Base-by-base conservation (phyloP, 768 basidiomycete genomes). In the Suillus bovinus region DNA sequence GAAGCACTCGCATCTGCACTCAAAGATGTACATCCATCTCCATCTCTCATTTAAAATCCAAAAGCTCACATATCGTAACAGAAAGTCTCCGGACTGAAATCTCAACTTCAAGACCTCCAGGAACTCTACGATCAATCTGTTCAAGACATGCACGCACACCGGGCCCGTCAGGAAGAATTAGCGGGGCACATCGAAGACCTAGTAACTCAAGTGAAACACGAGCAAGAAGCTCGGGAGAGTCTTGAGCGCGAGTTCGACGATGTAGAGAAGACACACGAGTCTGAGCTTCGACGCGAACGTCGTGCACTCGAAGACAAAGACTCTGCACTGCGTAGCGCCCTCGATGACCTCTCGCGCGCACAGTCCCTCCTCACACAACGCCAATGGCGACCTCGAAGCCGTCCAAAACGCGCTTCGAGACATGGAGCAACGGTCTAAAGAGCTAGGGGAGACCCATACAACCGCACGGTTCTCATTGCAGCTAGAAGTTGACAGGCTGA, bases 391-490 rank as follows among this genome's bases (percentile, higher is more conserved):
- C 69, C 76, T 98, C 14, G 78, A 79, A 1, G 82, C 85, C 0
- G 84, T 97, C 3, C 91, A 97, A 69, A 74, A 74, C 8, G 88
- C 88, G 0, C 77, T 97, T n/a, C 83, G 86, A 65, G 74, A 79
- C 1, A 74, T 91, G 53, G 94, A 97, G 70, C 78, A 81, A 33
- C 93, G 95, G 73, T 86, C 87, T 27, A 88, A 89, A 76, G 82
- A 86, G 61, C 82, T 89, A 0, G 96, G 96, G 24, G 93, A 96
- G 76, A 86, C 88, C 14, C 90, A 91, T 69, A 89, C 90, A 0
- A 89, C 87, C 3, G 90, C 94, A 27, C 82, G 87, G 49, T 93
- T 94, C 78, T 91, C 91, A 0, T 77, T 98, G 36, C 93, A 97
- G 72, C 83, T 98, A 22, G 96, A 99, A 74, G 81, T 91, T 1